Conservation (phyloP, 2,329 filamentous ascomycete species). For the Colletotrichum graminicola region DNA sequence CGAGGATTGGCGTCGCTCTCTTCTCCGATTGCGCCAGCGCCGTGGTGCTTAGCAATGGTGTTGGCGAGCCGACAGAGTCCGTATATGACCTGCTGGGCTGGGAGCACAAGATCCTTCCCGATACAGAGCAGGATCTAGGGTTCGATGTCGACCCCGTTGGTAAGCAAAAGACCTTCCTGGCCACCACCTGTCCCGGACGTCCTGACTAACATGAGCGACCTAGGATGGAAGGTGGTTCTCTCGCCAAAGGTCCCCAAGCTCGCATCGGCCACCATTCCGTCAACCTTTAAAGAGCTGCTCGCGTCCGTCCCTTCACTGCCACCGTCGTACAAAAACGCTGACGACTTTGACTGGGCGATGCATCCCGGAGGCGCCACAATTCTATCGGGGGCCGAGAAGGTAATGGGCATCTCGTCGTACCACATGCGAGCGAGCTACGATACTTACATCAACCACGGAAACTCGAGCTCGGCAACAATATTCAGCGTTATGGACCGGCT, state of each 20-base stretch:
- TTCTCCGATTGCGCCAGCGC: conserved; percentile 81
- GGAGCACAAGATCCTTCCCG: conserved; percentile 72
- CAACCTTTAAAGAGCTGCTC: conserved; percentile 68
- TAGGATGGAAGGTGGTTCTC: conserved; percentile 76
- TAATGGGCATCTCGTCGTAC: conserved; percentile 68
- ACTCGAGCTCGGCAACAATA: conserved; percentile 77
- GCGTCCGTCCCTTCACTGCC: conserved; percentile 61
- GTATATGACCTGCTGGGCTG: conserved; percentile 74
- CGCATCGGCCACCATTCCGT: conserved; percentile 62
- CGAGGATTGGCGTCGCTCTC: conserved; percentile 73
- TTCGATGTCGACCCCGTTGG: conserved; percentile 74
- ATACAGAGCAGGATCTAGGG: conserved; percentile 72
- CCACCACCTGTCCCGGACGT: not conserved
- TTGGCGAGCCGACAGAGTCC: conserved; percentile 60
- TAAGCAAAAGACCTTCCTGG: conserved; percentile 48
- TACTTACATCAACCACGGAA: conserved; percentile 76
- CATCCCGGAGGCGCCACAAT: conserved; percentile 78
- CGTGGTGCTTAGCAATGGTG: conserved; percentile 72
- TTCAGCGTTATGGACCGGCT: conserved; percentile 75
- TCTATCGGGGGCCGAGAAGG: conserved; percentile 70
- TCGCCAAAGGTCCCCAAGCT: conserved; percentile 71
- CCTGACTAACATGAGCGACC: conserved; percentile 41
- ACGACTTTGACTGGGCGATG: conserved; percentile 79
- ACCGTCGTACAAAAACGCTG: conserved; percentile 56
- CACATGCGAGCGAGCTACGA: conserved; percentile 79